A percentile compares a stretch with the other conserved stretches of the same genome.
These are phyloP conservation scores for Crithidia mellificae DNA, from an alignment of 208 protist species.

Conservation along the genomic window DNA sequence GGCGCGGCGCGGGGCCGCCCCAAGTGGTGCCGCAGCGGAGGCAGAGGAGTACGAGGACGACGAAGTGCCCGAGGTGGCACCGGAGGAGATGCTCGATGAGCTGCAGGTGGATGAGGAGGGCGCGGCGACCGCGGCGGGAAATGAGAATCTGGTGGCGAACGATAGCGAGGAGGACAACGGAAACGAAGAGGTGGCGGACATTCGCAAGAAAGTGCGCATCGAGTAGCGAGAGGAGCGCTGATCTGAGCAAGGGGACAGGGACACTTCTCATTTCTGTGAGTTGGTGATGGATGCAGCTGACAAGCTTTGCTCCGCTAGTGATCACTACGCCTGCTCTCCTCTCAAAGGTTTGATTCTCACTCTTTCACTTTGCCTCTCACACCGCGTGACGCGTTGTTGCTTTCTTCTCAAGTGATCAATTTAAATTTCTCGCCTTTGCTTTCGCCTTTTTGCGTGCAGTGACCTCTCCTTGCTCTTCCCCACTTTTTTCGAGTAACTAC, in stretches of 20 bases:
- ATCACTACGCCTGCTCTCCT: too few relatives aligned
- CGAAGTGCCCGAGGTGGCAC: conserved; percentile 59
- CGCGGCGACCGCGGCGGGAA: conserved; percentile 13
- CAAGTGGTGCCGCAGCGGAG: conserved; percentile 2
- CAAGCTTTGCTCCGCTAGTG: too few relatives aligned
- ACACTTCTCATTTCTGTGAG: too few relatives aligned
- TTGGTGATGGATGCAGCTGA: too few relatives aligned
- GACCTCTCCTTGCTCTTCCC: conserved; percentile 16
- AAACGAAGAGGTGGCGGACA: conserved; percentile 29
- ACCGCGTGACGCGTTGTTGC: too few relatives aligned
- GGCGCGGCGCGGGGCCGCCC: conserved; percentile 21
- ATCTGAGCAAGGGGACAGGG: too few relatives aligned
- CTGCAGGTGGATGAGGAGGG: conserved; percentile 69
- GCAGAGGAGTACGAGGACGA: conserved; percentile 59
- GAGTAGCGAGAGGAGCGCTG: too few relatives aligned
- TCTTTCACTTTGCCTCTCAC: too few relatives aligned
- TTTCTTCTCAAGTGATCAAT: too few relatives aligned
- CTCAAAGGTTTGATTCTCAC: too few relatives aligned
- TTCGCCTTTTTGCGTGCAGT: too few relatives aligned
- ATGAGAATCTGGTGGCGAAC: conserved; percentile 17
- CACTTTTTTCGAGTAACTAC: conserved; percentile 24
- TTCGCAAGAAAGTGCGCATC: conserved; percentile 37
- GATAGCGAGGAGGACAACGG: conserved; percentile 18
- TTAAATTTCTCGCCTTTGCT: not conserved
- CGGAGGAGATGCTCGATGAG: conserved; percentile 89